Conservation (phyloP, 345 rosid genomes). For the Arabidopsis thaliana region TAIR10.1 NC_003075.7:15881501-15882000, state of each 20-base stretch:
- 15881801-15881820: constrained; percentile 1
- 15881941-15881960: constrained; percentile 68
- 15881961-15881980: constrained; percentile 56
- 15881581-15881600: constrained; percentile 64
- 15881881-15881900: constrained; percentile 92
- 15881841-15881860: neutral
- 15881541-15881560: constrained; percentile 40
- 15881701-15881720: constrained; percentile 58
- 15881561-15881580: constrained; percentile 69
- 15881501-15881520: constrained; percentile 77
- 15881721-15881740: constrained; percentile 73
- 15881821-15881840: neutral
- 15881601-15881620: constrained; percentile 71
- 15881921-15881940: constrained; percentile 43
- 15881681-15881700: constrained; percentile 60
- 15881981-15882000: neutral
- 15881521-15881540: constrained; percentile 50
- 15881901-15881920: constrained; percentile 63
- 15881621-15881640: constrained; percentile 79
- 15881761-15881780: neutral
- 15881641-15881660: constrained; percentile 86
- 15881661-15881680: constrained; percentile 88
- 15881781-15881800: neutral
- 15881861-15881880: constrained; percentile 81
- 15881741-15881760: constrained; percentile 45